phyloP scores from a whole-genome alignment of 768 basidiomycete species.

The Agaricus subrufescens region DNA sequence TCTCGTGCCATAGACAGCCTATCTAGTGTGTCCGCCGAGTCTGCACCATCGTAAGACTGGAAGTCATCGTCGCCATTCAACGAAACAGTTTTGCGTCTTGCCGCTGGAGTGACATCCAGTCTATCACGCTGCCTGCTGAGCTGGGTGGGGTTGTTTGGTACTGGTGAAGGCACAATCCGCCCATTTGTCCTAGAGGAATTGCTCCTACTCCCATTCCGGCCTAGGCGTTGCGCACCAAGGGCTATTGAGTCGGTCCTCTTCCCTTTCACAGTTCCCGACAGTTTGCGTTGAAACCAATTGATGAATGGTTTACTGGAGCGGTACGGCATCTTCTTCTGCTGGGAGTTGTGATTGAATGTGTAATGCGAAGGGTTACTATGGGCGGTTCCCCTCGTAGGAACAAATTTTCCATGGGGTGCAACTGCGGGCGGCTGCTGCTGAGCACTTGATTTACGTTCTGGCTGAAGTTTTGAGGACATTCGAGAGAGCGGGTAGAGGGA shows the following conservation, averaged over 20 bases:
- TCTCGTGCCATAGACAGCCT: slow-evolving; percentile 62
- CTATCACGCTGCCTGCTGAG: slow-evolving; percentile 26
- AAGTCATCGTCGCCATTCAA: slow-evolving; percentile 55
- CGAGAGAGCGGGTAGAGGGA: not conserved
- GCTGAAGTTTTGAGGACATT: slow-evolving; percentile 7
- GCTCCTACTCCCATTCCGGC: slow-evolving; percentile 26
- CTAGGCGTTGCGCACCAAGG: slow-evolving; percentile 25
- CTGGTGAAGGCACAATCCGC: slow-evolving; percentile 40
- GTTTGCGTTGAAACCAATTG: slow-evolving; percentile 86
- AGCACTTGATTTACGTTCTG: slow-evolving; percentile 1
- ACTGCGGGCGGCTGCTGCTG: not conserved
- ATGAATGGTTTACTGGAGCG: slow-evolving; percentile 82
- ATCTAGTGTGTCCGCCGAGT: slow-evolving; percentile 42
- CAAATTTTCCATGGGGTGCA: not conserved
- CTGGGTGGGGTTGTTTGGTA: slow-evolving; percentile 23
- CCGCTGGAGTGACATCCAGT: slow-evolving; percentile 25
- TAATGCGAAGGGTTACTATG: not conserved
- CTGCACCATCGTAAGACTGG: slow-evolving; percentile 28
- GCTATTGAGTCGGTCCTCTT: slow-evolving; percentile 43
- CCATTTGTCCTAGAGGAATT: slow-evolving; percentile 30
- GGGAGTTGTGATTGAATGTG: slow-evolving; percentile 27
- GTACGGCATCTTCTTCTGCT: slow-evolving; percentile 59
- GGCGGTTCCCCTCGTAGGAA: slow-evolving; percentile 1
- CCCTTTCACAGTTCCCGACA: slow-evolving; percentile 60
- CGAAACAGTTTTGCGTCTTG: slow-evolving; percentile 56